Conservation (phyloP, 768 basidiomycete species). For the Lentinula aciculospora region DNA sequence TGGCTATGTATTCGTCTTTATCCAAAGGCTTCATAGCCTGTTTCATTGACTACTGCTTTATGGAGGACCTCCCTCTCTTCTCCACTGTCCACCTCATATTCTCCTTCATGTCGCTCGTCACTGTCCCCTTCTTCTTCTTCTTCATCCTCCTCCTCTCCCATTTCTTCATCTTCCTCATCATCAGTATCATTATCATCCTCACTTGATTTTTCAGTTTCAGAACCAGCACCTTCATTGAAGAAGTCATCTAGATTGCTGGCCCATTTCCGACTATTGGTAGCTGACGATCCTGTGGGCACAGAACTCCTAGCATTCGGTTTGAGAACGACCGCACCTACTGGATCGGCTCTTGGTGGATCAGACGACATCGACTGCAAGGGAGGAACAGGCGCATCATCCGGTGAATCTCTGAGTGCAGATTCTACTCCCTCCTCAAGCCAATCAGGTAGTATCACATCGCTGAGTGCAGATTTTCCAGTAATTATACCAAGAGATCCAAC, state of each 20-base stretch:
- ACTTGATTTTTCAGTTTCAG: slow-evolving; percentile 17
- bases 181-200: slow-evolving; percentile 21
- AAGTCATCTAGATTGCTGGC: slow-evolving; percentile 69
- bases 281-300: slow-evolving; percentile 37
- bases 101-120: background rate
- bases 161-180: slow-evolving; percentile 23
- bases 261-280: slow-evolving; percentile 30
- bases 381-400: slow-evolving; percentile 42
- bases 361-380: slow-evolving; percentile 24
- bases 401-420: slow-evolving; percentile 62
- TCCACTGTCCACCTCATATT: background rate
- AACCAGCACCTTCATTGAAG: slow-evolving; percentile 46
- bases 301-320: slow-evolving; percentile 41
- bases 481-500: slow-evolving; percentile 68
- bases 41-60: background rate
- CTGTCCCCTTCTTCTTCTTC: slow-evolving; percentile 15
- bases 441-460: slow-evolving; percentile 60
- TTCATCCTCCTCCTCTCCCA: slow-evolving; percentile 16
- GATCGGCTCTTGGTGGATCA: slow-evolving; percentile 30
- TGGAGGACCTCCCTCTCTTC: too few species aligned
- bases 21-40: background rate
- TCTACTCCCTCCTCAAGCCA: slow-evolving; percentile 90
- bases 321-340: slow-evolving; percentile 45
- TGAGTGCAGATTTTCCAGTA: slow-evolving; percentile 46
- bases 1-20: too few species aligned